Evolutionary conservation across 148 eudicot species (phyloP), one percentile per base, ranked within the genome.

Genomic region (Talinum fruticosum): DNA sequence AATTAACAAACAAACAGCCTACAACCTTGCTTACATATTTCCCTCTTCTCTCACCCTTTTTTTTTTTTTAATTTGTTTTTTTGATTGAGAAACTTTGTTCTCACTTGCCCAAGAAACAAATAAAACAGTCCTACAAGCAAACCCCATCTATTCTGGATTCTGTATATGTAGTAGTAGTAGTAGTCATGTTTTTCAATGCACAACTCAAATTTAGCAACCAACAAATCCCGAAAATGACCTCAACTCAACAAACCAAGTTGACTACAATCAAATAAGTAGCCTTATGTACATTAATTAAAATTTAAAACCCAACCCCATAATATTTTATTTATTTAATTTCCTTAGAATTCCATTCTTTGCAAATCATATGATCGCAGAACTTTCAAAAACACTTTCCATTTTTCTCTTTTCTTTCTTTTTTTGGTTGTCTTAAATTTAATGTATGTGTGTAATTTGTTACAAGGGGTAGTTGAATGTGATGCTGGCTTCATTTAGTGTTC

Each of bases 161-260:
- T 16, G 23, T 8, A n/a, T 59, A 8, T 24, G n/a, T 24, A n/a
- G 5, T 10, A 4, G 35, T 78, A 47, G 36, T 44, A 73, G 30
- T 62, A 49, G 45, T 69, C 75, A 24, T 30, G 53, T 61, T 15
- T 41, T 76, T 45, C 73, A 72, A 77, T 77, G 10, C 24, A 72
- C 44, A 54, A 68, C 68, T 71, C 81, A 73, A 59, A 81, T 54
- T 41, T 73, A 77, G 80, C 14, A 77, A 83, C 76, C 73, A 86
- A 83, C 73, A 69, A 75, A 81, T 85, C 72, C 77, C 79, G 76
- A 84, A 82, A 72, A 81, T 53, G 79, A 68, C 69, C 35, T 75
- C 34, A 80, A 79, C 82, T 84, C 85, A 84, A 84, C 88, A 87
- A 84, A 87, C 87, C 75, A 86, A 79, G 80, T 89, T 87, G 87